phyloP scores from a whole-genome alignment of 192 early-diverging fungal genomes.

The Coemansia sp. region DNA sequence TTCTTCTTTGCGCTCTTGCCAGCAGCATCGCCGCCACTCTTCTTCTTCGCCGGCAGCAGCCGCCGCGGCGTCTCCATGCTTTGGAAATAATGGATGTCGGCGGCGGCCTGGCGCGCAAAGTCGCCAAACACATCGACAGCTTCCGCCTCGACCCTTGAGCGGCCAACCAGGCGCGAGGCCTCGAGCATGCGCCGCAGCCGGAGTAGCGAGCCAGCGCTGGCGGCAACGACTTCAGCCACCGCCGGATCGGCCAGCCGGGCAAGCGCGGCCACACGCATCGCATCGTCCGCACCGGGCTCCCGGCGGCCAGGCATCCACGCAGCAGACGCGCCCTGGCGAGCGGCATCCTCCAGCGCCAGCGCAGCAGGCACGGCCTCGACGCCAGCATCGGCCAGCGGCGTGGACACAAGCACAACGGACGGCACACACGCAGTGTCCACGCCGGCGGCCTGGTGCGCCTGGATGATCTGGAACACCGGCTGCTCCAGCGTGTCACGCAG shows the following conservation, averaged over 20 bases:
- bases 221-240: conserved; percentile 28
- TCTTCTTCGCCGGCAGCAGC: conserved; percentile 7
- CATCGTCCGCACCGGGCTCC: neutral
- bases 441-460: conserved; percentile 24
- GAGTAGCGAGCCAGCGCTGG: conserved; percentile 16
- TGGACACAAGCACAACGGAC: conserved; percentile 11
- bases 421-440: conserved; percentile 31
- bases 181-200: conserved; percentile 28
- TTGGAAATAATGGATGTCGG: conserved; percentile 50
- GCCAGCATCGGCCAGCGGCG: conserved; percentile 32
- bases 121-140: conserved; percentile 15
- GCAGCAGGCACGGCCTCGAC: conserved; percentile 8
- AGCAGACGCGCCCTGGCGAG: neutral
- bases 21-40: neutral
- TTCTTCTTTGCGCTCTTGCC: neutral
- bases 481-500: conserved; percentile 78
- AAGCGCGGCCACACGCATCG: neutral
- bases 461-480: conserved; percentile 63
- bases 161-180: conserved; percentile 15
- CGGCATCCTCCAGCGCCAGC: neutral
- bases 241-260: conserved; percentile 1
- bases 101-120: conserved; percentile 35
- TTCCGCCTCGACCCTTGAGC: neutral
- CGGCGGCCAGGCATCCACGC: neutral
- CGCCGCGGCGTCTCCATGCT: conserved; percentile 41